Base-by-base conservation (phyloP, 164 flowering plant genomes). In the Buxus sempervirens region DNA sequence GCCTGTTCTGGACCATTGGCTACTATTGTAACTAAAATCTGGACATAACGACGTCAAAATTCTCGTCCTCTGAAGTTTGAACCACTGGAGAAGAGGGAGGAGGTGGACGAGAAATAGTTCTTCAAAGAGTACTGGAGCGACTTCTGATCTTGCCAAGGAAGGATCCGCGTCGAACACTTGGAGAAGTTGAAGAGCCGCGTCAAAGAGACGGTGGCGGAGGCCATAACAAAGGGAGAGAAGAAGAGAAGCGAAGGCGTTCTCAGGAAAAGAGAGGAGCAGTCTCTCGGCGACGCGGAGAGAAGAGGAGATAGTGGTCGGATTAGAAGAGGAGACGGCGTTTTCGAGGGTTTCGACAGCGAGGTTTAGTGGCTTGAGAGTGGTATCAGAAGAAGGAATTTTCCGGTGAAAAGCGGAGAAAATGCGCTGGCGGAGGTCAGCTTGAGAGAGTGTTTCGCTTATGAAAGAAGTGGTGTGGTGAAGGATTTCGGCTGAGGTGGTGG, bases 61-160 rank as follows among this genome's bases (percentile, higher is more conserved):
- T 24, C 54, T 67, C 10, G 79, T 49, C 66, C 86, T 80, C 42
- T 76, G 77, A n/a, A 81, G 84, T 23, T 77, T 68, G 60, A 81
- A 76, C 79, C 77, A 74, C 36, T 82, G 77, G 15, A 84, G 66
- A 38, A 84, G 78, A 0, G 93, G 90, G 0, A 76, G 58, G 21
- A 88, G 81, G 53, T 82, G 86, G 54, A 72, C 49, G 1, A 88
- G 71, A 70, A 88, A 88, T 21, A 88, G 74, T 9, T 83, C 82
- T 62, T 88, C 86, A 67, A 85, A 90, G n/a, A 86, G 48, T 10
- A 7, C 4, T 0, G 90, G 88, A 0, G 90, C 82, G 27, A 88
- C 68, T 45, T 90, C 96, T 1, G 84, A 65, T 15, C 93, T 77
- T 0, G 91, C 84, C 20, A 78, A 58, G 0, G 79, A 80, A 10